These are phyloP conservation scores for Periconia sp. DNA, from an alignment of 2,329 filamentous ascomycete genomes.

Conservation along the genomic window DNA sequence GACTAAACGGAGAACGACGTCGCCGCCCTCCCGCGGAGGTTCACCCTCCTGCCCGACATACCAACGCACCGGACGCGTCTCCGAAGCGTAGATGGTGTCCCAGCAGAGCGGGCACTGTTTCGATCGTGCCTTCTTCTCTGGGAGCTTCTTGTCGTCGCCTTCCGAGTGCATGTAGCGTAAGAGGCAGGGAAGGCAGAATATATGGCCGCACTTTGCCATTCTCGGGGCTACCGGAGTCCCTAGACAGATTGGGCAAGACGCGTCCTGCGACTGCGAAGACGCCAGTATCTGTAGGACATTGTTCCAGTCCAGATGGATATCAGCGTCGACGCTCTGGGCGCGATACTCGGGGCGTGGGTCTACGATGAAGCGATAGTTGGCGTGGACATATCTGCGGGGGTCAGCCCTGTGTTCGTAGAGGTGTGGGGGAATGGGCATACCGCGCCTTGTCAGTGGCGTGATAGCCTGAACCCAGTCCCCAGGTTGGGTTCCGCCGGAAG, in stretches of 20 bases:
- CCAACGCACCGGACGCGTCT: constrained; percentile 87
- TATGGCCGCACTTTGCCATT: constrained; percentile 97
- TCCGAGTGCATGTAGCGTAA: constrained; percentile 94
- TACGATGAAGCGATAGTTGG: constrained; percentile 97
- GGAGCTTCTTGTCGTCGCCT: constrained; percentile 62
- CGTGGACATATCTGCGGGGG: constrained; percentile 75
- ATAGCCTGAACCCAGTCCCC: constrained; percentile 87
- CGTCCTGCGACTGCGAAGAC: constrained; percentile 84
- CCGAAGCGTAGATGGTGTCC: constrained; percentile 89
- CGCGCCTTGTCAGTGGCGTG: constrained; percentile 90
- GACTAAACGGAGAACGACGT: constrained; percentile 88
- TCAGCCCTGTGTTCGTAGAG: background rate
- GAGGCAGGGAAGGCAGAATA: constrained; percentile 92
- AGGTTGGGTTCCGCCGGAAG: constrained; percentile 73
- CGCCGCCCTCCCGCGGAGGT: constrained; percentile 80
- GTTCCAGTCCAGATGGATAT: constrained; percentile 89
- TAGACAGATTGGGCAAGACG: constrained; percentile 93
- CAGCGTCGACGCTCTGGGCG: constrained; percentile 81
- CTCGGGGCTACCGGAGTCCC: constrained; percentile 90
- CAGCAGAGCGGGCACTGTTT: constrained; percentile 98
- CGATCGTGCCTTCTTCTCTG: constrained; percentile 76
- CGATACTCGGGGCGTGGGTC: constrained; percentile 80
- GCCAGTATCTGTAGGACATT: constrained; percentile 90
- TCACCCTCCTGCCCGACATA: constrained; percentile 87
- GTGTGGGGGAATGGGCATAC: constrained; percentile 49